Conservation (phyloP, 2,329 filamentous ascomycete genomes). For the Beauveria varroae region DNA sequence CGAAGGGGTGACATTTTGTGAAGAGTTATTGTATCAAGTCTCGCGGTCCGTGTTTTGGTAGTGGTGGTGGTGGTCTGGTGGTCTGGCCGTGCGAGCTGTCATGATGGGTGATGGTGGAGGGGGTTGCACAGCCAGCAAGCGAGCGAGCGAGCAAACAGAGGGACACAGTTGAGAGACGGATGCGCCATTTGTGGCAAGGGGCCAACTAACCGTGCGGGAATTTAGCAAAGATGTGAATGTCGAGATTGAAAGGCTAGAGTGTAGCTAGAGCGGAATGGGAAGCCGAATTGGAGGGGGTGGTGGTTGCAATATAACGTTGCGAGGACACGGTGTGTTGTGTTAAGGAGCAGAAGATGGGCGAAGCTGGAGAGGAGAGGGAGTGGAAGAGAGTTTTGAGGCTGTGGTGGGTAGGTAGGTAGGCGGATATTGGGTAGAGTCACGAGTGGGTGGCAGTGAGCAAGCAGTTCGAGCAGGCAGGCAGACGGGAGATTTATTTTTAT, state of each 20-base stretch:
- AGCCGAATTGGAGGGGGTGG: background rate
- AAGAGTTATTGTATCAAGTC: background rate
- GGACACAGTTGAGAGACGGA: background rate
- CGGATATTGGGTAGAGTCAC: no score
- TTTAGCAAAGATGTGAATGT: background rate
- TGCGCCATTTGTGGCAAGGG: slow-evolving; percentile 7
- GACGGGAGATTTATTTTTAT: no score
- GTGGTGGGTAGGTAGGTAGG: background rate
- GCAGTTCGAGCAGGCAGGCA: no score
- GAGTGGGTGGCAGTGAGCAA: no score
- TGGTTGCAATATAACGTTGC: slow-evolving; percentile 2
- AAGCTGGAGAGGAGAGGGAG: background rate
- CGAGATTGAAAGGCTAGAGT: background rate
- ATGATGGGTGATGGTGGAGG: background rate
- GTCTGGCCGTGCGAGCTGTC: background rate
- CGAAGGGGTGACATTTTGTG: background rate
- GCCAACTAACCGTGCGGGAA: slow-evolving; percentile 7
- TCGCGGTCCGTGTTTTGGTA: background rate
- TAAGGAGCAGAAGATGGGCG: background rate
- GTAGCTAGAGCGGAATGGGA: background rate
- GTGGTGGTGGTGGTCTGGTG: background rate
- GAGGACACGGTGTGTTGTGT: slow-evolving; percentile 7
- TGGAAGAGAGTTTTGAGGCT: background rate
- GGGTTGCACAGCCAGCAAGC: background rate
- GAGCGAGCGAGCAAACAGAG: background rate